A percentile compares a stretch with the other conserved stretches of the same genome.
Evolutionary conservation across 208 protist species (phyloP).

Genomic region (Wallacemonas collosoma): DNA sequence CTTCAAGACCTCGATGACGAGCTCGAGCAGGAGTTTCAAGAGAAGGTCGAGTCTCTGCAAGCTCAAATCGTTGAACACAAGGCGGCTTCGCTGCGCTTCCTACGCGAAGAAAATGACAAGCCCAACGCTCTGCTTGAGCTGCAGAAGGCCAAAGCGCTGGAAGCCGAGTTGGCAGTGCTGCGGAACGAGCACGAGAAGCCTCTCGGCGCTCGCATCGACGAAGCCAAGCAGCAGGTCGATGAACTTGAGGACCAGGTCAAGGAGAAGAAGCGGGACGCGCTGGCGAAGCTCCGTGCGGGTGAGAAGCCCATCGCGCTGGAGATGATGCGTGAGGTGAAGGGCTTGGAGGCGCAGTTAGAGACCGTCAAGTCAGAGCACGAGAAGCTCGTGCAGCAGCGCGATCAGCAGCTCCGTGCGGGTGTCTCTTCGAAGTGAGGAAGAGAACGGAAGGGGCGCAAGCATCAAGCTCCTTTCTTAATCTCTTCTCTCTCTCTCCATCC

Average conservation of each 20-base stretch:
- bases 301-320: slow-evolving; percentile 41
- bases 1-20: slow-evolving; percentile 44
- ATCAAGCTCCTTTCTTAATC: neutral
- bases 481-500: slow-evolving; percentile 15
- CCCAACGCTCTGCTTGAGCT: slow-evolving; percentile 27
- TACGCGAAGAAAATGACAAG: slow-evolving; percentile 31
- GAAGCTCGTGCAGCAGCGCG: slow-evolving; percentile 19
- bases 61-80: slow-evolving; percentile 27
- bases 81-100: slow-evolving; percentile 18
- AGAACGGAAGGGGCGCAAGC: neutral
- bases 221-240: slow-evolving; percentile 20
- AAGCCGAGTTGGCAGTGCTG: slow-evolving; percentile 26
- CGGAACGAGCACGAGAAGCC: slow-evolving; percentile 27
- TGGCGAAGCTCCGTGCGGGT: slow-evolving; percentile 26
- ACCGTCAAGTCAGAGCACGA: slow-evolving; percentile 20
- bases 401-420: slow-evolving; percentile 15
- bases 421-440: neutral
- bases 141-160: slow-evolving; percentile 29
- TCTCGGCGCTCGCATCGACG: slow-evolving; percentile 30
- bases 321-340: slow-evolving; percentile 40
- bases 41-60: slow-evolving; percentile 25
- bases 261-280: slow-evolving; percentile 34
- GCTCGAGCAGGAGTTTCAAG: slow-evolving; percentile 35
- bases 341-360: slow-evolving; percentile 31
- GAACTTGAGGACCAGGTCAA: slow-evolving; percentile 32